Percentiles rank a stretch among this genome's conserved stretches.
Conservation (phyloP, 192 early-diverging fungal genomes). For the Coemansia sp. region DNA sequence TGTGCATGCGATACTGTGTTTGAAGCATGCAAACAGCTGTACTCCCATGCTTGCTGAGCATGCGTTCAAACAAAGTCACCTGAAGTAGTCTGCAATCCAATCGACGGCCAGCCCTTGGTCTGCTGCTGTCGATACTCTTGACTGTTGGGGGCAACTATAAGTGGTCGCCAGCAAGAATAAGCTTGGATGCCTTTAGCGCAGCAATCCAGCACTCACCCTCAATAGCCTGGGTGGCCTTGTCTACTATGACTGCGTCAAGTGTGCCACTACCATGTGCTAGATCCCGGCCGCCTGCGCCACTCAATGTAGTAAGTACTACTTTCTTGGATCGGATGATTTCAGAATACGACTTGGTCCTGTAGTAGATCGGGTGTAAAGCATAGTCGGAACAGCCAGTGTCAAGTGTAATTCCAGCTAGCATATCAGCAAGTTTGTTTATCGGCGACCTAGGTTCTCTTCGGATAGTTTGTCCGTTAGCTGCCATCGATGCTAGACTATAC, state of each 20-base stretch:
- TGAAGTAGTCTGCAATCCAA: neutral
- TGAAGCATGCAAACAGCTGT: conserved; percentile 67
- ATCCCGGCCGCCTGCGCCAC: conserved; percentile 60
- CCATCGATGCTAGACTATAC: conserved; percentile 59
- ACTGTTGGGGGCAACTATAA: conserved; percentile 86
- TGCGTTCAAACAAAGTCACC: conserved; percentile 73
- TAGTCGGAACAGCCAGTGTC: no score
- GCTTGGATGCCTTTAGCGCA: conserved; percentile 65
- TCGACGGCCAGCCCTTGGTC: neutral
- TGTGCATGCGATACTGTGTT: conserved; percentile 90
- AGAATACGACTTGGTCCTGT: no score
- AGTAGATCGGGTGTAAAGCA: no score
- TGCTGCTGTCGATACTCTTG: conserved; percentile 46
- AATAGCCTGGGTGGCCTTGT: conserved; percentile 85
- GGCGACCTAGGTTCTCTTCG: neutral
- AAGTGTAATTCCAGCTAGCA: no score
- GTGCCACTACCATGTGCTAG: conserved; percentile 37
- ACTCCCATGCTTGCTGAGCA: conserved; percentile 61
- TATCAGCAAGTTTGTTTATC: neutral
- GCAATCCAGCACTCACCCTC: conserved; percentile 92
- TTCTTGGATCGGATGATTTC: conserved; percentile 59
- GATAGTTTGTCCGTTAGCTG: no score
- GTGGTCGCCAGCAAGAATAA: conserved; percentile 88
- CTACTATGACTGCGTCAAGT: conserved; percentile 86
- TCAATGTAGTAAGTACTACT: conserved; percentile 81